Evolutionary conservation across 2,329 filamentous ascomycete species (phyloP).

Genomic region (Penicillium sp.): DNA sequence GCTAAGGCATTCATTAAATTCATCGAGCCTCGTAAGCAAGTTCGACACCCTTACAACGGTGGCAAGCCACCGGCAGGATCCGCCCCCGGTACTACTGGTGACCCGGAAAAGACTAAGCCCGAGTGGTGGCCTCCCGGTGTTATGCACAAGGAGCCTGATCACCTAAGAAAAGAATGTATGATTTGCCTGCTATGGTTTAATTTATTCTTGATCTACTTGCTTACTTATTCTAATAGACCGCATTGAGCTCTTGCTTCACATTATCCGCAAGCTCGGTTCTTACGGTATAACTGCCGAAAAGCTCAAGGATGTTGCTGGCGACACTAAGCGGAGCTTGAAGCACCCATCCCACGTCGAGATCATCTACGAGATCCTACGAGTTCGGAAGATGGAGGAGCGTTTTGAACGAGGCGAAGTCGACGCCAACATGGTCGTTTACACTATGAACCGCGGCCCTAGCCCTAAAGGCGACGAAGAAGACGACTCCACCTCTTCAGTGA

Average conservation of each 20-base stretch:
- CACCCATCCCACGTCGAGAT: slow-evolving; percentile 36
- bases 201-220: not conserved
- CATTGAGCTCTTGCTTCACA: slow-evolving; percentile 40
- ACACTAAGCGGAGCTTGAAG: slow-evolving; percentile 39
- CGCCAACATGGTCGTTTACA: slow-evolving; percentile 36
- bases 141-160: slow-evolving; percentile 50
- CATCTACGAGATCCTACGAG: slow-evolving; percentile 42
- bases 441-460: slow-evolving; percentile 36
- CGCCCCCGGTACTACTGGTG: slow-evolving; percentile 37
- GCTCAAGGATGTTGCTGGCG: slow-evolving; percentile 40
- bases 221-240: slow-evolving; percentile 26
- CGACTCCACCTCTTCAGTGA: slow-evolving; percentile 25
- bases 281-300: slow-evolving; percentile 38
- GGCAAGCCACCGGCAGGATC: slow-evolving; percentile 36
- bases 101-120: slow-evolving; percentile 47
- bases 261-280: slow-evolving; percentile 38
- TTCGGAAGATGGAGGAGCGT: slow-evolving; percentile 41
- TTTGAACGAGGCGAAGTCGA: slow-evolving; percentile 43
- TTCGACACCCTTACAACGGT: slow-evolving; percentile 49
- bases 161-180: slow-evolving; percentile 48
- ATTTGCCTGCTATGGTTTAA: not conserved
- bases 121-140: slow-evolving; percentile 46
- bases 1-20: slow-evolving; percentile 48
- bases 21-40: slow-evolving; percentile 49
- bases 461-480: slow-evolving; percentile 33